These are phyloP conservation scores for Viola odorata DNA, from an alignment of 345 rosid species.

Conservation along the genomic window DNA sequence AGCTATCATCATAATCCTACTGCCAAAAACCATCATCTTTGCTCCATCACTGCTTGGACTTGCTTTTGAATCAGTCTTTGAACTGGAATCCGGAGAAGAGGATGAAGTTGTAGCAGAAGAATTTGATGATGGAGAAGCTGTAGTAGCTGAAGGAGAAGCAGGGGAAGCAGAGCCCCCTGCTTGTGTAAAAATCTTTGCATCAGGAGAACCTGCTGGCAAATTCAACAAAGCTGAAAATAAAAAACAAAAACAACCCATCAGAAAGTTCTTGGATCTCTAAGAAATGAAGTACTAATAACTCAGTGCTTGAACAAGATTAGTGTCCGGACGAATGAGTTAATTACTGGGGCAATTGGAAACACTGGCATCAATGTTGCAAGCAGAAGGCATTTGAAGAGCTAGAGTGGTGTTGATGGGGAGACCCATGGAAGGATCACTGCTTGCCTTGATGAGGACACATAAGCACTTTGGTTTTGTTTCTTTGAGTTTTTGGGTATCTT, in stretches of 20 bases:
- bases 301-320: neutral
- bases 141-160: constrained; percentile 14
- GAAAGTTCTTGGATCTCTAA: neutral
- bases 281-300: neutral
- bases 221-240: constrained; percentile 29
- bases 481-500: constrained; percentile 31
- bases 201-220: constrained; percentile 34
- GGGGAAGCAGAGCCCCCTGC: constrained; percentile 22
- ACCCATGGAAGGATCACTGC: constrained; percentile 42
- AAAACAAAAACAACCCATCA: neutral
- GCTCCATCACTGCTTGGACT: constrained; percentile 22
- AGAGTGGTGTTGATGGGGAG: constrained; percentile 42
- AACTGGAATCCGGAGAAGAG: constrained; percentile 10
- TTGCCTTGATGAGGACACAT: constrained; percentile 36
- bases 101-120: constrained; percentile 9
- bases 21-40: neutral
- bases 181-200: constrained; percentile 37
- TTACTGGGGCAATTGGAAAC: constrained; percentile 39
- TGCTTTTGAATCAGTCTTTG: constrained; percentile 20
- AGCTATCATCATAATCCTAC: constrained; percentile 4
- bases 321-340: neutral
- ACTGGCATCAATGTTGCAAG: constrained; percentile 38
- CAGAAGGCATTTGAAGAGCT: constrained; percentile 44
- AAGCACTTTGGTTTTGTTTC: constrained; percentile 35
- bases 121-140: constrained; percentile 13